A percentile compares a stretch with the other conserved stretches of the same genome.
phyloP scores from a whole-genome alignment of 352 stramenopile genomes.

The Pythium aquatile region DNA sequence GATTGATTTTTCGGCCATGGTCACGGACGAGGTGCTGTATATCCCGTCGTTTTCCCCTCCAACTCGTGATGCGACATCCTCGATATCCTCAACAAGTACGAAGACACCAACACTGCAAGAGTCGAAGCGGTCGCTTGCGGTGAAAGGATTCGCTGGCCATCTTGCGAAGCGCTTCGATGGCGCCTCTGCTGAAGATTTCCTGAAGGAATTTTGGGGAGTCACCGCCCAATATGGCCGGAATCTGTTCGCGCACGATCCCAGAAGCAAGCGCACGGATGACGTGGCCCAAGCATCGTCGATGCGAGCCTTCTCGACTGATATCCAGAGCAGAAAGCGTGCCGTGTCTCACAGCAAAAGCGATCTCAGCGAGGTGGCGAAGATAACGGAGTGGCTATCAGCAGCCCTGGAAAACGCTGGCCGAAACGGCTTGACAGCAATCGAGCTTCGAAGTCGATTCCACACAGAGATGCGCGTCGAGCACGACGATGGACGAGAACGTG shows the following conservation, averaged over 20 bases:
- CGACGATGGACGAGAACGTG: background rate
- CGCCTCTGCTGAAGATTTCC: conserved; percentile 58
- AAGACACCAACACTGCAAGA: conserved; percentile 26
- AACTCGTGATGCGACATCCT: conserved; percentile 8
- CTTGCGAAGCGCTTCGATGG: conserved; percentile 48
- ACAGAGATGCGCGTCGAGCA: background rate
- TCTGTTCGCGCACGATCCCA: background rate
- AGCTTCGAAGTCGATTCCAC: conserved; percentile 13
- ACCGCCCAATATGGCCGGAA: conserved; percentile 44
- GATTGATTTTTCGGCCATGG: conserved; percentile 53
- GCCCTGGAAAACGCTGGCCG: conserved; percentile 10
- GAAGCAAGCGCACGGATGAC: background rate
- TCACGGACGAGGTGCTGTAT: conserved; percentile 43
- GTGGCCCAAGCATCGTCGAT: background rate
- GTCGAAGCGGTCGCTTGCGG: conserved; percentile 34
- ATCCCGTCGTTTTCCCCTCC: conserved; percentile 40
- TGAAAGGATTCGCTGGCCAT: conserved; percentile 75
- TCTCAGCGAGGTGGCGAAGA: background rate
- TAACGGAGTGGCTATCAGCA: conserved; percentile 6
- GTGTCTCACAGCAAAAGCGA: background rate
- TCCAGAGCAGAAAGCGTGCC: background rate
- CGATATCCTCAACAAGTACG: background rate
- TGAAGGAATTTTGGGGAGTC: conserved; percentile 72
- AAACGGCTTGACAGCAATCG: conserved; percentile 14
- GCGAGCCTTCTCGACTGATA: conserved; percentile 25